These are phyloP conservation scores for Meira miltonrushii DNA, from an alignment of 1,284 basidiomycete species.

Conservation along the genomic window DNA sequence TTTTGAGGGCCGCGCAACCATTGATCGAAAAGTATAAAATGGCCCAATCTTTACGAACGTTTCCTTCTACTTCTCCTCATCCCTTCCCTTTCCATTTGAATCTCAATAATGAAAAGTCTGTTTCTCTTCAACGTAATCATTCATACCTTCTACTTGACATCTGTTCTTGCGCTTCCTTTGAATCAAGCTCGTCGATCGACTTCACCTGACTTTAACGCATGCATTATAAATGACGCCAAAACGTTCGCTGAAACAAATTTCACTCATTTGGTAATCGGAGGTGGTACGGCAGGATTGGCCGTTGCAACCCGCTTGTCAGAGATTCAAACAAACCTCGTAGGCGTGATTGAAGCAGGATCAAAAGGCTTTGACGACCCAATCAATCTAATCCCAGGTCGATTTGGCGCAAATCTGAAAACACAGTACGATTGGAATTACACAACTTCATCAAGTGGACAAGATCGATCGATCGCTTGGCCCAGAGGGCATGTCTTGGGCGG, in stretches of 20 bases:
- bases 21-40: too few species aligned
- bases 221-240: background rate
- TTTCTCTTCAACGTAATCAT: too few species aligned
- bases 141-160: too few species aligned
- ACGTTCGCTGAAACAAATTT: background rate
- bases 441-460: constrained; percentile 22
- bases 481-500: constrained; percentile 51
- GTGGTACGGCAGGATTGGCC: constrained; percentile 26
- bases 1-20: too few species aligned
- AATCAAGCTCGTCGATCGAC: too few species aligned
- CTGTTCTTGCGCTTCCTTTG: too few species aligned
- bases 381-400: constrained; percentile 30
- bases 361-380: constrained; percentile 27
- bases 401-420: constrained; percentile 36
- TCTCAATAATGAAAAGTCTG: too few species aligned
- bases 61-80: too few species aligned
- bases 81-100: too few species aligned
- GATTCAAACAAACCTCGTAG: constrained; percentile 33
- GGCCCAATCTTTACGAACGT: too few species aligned
- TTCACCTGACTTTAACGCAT: too few species aligned
- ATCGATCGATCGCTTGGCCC: constrained; percentile 30
- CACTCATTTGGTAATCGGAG: constrained; percentile 12
- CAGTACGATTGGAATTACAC: constrained; percentile 43
- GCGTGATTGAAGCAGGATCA: constrained; percentile 43
- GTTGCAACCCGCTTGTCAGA: constrained; percentile 41